Percentiles rank a stretch among this genome's conserved stretches.
phyloP scores from a whole-genome alignment of 2,329 filamentous ascomycete genomes.

The Neocucurbitaria cava region DNA sequence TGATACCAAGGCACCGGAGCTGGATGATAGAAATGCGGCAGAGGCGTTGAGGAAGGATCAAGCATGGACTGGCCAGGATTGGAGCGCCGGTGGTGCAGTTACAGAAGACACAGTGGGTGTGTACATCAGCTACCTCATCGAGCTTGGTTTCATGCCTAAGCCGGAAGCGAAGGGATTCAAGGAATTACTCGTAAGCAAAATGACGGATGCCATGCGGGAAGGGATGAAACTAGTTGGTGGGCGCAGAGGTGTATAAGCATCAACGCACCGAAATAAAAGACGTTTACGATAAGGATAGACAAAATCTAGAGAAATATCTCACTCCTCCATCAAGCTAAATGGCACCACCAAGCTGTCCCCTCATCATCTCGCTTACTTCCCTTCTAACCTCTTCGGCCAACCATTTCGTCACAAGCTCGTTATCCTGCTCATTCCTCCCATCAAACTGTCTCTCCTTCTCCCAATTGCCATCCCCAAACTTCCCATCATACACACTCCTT shows the following conservation, averaged over 20 bases:
- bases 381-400: background rate
- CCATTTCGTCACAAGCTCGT: background rate
- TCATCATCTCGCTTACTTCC: background rate
- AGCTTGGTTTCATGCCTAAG: conserved; percentile 66
- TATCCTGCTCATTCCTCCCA: background rate
- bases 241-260: conserved; percentile 32
- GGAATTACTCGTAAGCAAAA: conserved; percentile 32
- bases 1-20: conserved; percentile 73
- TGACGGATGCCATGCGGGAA: conserved; percentile 44
- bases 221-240: conserved; percentile 44
- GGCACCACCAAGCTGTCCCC: background rate
- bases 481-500: background rate
- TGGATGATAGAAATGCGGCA: conserved; percentile 75
- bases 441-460: background rate
- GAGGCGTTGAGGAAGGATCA: conserved; percentile 69
- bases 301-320: background rate
- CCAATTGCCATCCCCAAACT: background rate
- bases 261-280: background rate
- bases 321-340: background rate
- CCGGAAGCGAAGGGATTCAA: conserved; percentile 37
- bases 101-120: conserved; percentile 66
- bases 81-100: conserved; percentile 63
- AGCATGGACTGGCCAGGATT: conserved; percentile 65
- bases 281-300: background rate
- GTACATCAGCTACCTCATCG: conserved; percentile 69